A percentile compares a stretch with the other conserved stretches of the same genome.
Evolutionary conservation across 208 protist genomes (phyloP).

Genomic region (Leishmania arabica): DNA sequence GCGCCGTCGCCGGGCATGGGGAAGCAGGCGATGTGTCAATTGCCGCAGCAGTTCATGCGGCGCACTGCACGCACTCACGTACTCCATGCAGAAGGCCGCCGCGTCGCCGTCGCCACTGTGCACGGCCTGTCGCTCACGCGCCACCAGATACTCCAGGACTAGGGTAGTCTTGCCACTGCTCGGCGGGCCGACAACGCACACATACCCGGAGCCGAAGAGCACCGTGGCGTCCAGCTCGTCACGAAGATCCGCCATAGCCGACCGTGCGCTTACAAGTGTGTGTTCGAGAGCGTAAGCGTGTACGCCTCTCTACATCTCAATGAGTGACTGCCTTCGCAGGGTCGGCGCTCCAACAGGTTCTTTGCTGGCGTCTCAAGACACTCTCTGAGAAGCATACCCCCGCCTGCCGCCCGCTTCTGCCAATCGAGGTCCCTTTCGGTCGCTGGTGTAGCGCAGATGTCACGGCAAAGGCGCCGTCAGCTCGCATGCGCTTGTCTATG

Average conservation of each 20-base stretch:
- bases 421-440: background rate
- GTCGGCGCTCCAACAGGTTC: background rate
- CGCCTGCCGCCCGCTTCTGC: background rate
- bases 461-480: background rate
- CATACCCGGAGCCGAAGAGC: constrained; percentile 75
- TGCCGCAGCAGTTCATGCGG: constrained; percentile 32
- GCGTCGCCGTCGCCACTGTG: constrained; percentile 9
- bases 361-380: background rate
- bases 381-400: background rate
- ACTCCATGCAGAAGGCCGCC: constrained; percentile 45
- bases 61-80: constrained; percentile 41
- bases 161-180: constrained; percentile 79
- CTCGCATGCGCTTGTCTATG: background rate
- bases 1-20: constrained; percentile 24
- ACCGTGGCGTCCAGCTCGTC: constrained; percentile 80
- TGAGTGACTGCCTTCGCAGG: background rate
- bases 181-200: constrained; percentile 74
- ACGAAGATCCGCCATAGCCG: constrained; percentile 29
- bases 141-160: constrained; percentile 58
- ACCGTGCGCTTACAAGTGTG: background rate
- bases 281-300: background rate
- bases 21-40: constrained; percentile 28
- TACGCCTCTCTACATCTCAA: background rate
- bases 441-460: background rate
- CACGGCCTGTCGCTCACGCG: constrained; percentile 41